A percentile compares a stretch with the other conserved stretches of the same genome.
phyloP scores from a whole-genome alignment of 2,329 filamentous ascomycete species.

The Trichothecium roseum region DNA sequence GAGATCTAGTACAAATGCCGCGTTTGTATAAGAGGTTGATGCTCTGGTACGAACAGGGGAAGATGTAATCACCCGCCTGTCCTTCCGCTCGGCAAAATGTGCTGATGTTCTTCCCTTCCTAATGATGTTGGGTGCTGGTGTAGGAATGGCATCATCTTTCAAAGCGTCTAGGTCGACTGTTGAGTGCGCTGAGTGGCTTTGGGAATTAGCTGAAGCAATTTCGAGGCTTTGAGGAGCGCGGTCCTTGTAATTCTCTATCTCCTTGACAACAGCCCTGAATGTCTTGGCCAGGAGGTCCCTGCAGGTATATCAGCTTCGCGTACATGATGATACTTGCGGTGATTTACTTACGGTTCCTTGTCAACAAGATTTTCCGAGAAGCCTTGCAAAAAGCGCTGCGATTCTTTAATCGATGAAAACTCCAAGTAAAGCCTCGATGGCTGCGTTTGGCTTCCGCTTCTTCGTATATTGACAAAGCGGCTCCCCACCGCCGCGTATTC shows the following conservation, averaged over 20 bases:
- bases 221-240: too few species aligned
- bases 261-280: too few species aligned
- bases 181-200: not conserved
- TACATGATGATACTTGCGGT: not conserved
- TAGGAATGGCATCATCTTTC: not conserved
- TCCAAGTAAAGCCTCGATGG: too few species aligned
- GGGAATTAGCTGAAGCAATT: too few species aligned
- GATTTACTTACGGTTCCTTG: constrained; percentile 2
- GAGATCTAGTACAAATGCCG: not conserved
- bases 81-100: not conserved
- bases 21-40: constrained; percentile 1
- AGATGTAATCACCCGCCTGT: not conserved
- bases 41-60: not conserved
- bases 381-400: constrained; percentile 1
- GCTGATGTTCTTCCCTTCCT: too few species aligned
- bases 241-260: too few species aligned
- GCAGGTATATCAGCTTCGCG: too few species aligned
- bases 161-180: not conserved
- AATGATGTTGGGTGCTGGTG: too few species aligned
- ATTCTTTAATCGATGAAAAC: not conserved
- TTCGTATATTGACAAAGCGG: too few species aligned
- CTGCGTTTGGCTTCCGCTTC: too few species aligned
- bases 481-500: too few species aligned
- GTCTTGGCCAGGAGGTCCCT: too few species aligned
- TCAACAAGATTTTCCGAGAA: not conserved